Conservation (phyloP, 116 monocot genomes). For the Dioscorea cayenensis region DNA sequence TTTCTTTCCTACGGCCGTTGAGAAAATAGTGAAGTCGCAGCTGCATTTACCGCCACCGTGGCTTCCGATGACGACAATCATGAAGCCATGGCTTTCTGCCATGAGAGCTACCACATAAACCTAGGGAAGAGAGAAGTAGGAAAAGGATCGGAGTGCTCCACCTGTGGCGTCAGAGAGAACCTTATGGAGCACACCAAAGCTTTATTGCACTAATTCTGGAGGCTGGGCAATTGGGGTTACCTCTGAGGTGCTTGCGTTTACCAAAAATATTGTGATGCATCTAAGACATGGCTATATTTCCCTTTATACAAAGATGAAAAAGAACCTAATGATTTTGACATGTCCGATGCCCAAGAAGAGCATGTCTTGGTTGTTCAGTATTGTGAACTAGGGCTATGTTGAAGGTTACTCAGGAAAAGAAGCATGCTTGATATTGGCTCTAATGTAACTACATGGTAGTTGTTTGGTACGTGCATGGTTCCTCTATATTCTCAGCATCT, state of each 20-base stretch:
- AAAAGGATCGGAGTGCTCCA: neutral
- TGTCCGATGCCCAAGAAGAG: no score
- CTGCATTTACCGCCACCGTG: conserved; percentile 31
- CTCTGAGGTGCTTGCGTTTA: conserved; percentile 75
- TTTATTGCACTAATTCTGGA: no score
- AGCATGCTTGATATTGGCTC: no score
- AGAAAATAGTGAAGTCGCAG: no score
- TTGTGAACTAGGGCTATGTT: no score
- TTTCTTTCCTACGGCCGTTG: no score
- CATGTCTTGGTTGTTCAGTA: no score
- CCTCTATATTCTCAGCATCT: no score
- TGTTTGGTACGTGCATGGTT: no score
- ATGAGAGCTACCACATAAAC: neutral
- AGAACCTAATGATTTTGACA: conserved; percentile 47
- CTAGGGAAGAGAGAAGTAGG: neutral
- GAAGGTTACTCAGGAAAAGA: no score
- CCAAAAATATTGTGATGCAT: conserved; percentile 64
- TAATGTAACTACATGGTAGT: no score
- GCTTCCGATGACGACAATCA: conserved; percentile 13
- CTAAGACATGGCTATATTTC: conserved; percentile 85
- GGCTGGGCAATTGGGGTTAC: conserved; percentile 61
- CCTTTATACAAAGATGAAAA: conserved; percentile 45
- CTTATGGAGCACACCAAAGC: conserved; percentile 69
- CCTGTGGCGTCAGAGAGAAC: conserved; percentile 72
- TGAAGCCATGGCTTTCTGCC: neutral